Conservation (phyloP, 192 early-diverging fungal genomes). For the Backusella australiensis region DNA sequence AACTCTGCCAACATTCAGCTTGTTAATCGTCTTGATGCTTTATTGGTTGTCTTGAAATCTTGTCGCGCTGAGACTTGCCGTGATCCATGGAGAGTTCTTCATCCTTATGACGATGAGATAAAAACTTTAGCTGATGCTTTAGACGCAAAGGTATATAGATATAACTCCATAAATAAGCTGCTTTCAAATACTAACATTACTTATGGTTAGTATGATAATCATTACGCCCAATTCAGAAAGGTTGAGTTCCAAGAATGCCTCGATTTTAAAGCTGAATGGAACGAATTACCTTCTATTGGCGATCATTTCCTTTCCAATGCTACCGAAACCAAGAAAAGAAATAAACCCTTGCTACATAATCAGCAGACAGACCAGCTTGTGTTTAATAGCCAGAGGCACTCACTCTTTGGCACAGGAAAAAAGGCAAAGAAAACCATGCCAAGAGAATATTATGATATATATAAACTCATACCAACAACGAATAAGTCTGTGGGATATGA, state of each 20-base stretch:
- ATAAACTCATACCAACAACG: conserved; percentile 19
- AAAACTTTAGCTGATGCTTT: conserved; percentile 17
- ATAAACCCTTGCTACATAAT: not conserved
- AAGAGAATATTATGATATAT: conserved; percentile 5
- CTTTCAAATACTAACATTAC: not conserved
- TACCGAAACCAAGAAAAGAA: not conserved
- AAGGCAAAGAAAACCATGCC: not conserved
- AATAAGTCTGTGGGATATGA: not conserved
- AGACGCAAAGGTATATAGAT: not conserved
- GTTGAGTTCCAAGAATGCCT: conserved; percentile 32
- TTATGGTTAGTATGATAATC: conserved; percentile 38
- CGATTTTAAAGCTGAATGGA: conserved; percentile 6
- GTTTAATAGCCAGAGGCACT: not conserved
- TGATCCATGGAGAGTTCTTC: conserved; percentile 55
- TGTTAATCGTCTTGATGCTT: conserved; percentile 55
- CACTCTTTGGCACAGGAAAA: not conserved
- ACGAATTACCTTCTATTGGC: conserved; percentile 27
- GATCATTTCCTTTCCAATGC: conserved; percentile 14
- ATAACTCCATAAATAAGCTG: not conserved
- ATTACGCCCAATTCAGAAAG: conserved; percentile 46
- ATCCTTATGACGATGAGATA: conserved; percentile 27
- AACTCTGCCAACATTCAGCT: conserved; percentile 28
- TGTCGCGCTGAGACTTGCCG: conserved; percentile 54
- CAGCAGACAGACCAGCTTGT: not conserved
- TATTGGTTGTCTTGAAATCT: conserved; percentile 46